Evolutionary conservation across 352 stramenopile species (phyloP), one percentile per base, ranked within the genome.

Genomic region (Poterioochromonas sp.): DNA sequence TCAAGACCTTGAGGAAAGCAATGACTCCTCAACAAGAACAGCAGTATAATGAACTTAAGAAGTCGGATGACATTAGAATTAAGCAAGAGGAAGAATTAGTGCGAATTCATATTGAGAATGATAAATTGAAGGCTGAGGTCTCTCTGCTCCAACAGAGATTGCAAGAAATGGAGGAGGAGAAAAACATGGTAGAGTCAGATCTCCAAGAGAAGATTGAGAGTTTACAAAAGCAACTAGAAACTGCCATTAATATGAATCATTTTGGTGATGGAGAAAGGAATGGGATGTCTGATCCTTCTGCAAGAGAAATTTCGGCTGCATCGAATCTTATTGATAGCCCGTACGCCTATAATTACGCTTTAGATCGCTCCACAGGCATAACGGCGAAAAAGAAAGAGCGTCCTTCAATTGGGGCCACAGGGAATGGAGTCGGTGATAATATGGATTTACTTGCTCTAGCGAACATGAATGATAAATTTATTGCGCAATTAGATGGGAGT

Each of bases 71-170:
- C 2, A 15, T 44, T 8, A 41, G 62, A 47, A 20, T 8, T 40
- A 22, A 22, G 34, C 5, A 32, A n/a, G 62, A 71, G 41, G 62
- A 71, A 47, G 62, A 71, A n/a, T 44, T 71, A 29, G 62, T 71
- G 11, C 11, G 32, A 29, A 5, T 71, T 41, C 62, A 71, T 15
- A 71, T 71, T 43, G 32, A 41, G 32, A 41, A 44, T 44, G 62
- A 71, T 29, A 71, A 41, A 3, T 8, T 71, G 15, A 41, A 47
- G 62, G 62, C 26, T 8, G 58, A 68, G 26, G 12, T 68, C 12
- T 32, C 29, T 15, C 12, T 39, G 29, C 26, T 68, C 58, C 5
- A 5, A 39, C 26, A 40, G 29, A 32, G 29, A 26, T 35, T 68
- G 29, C 5, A 68, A 39, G 58, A 68, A 18, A 68, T 26, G 11